phyloP scores from a whole-genome alignment of 768 basidiomycete species.

The Floccularia luteovirens region DNA sequence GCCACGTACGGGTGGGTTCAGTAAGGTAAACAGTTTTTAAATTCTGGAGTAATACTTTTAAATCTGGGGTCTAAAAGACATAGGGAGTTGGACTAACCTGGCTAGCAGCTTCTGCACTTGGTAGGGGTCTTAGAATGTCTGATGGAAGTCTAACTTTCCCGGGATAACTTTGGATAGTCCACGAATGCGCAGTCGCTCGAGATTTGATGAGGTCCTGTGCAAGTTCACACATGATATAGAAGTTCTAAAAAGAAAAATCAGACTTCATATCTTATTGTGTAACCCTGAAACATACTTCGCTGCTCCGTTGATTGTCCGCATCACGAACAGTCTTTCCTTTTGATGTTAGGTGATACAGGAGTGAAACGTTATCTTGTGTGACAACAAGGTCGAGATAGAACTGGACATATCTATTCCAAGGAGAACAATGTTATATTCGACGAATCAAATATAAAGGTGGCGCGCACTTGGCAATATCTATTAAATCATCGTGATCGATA shows the following conservation, averaged over 20 bases:
- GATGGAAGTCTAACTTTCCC: conserved; percentile 72
- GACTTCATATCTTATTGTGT: neutral
- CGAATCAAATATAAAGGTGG: neutral
- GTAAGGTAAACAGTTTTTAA: conserved; percentile 62
- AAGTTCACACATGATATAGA: conserved; percentile 84
- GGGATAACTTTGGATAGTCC: conserved; percentile 75
- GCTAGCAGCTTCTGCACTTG: conserved; percentile 55
- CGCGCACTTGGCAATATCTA: conserved; percentile 75
- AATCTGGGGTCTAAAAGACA: neutral
- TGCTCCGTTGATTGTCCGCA: conserved; percentile 53
- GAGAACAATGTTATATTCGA: conserved; percentile 5
- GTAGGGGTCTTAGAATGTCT: conserved; percentile 74
- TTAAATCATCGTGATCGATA: conserved; percentile 55
- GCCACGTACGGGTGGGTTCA: conserved; percentile 48
- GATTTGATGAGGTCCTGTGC: conserved; percentile 81
- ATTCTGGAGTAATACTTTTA: conserved; percentile 33
- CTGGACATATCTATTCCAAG: conserved; percentile 67
- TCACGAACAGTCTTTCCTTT: conserved; percentile 88
- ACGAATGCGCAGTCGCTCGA: conserved; percentile 55
- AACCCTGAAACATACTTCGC: conserved; percentile 45
- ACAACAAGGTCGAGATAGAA: conserved; percentile 80
- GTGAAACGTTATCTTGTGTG: conserved; percentile 73
- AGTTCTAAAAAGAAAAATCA: conserved; percentile 43
- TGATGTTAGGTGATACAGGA: conserved; percentile 75
- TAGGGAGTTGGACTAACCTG: conserved; percentile 26